Evolutionary conservation across 768 basidiomycete species (phyloP).

Genomic region (Termitomyces sp.): DNA sequence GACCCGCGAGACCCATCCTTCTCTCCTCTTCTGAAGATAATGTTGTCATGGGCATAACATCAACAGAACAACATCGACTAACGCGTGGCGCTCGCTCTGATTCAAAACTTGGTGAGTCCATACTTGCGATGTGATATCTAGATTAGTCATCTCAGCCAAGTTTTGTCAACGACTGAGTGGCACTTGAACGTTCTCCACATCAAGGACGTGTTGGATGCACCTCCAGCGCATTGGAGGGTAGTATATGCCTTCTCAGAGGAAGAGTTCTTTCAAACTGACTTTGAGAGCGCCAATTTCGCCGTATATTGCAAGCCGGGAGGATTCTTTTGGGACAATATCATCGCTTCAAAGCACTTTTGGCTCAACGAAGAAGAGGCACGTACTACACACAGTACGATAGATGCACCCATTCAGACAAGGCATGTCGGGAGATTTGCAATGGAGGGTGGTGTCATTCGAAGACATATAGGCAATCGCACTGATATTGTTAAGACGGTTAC

Average conservation of each 20-base stretch:
- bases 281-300: slow-evolving; percentile 6
- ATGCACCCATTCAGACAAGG: not conserved
- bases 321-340: slow-evolving; percentile 5
- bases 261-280: slow-evolving; percentile 8
- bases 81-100: slow-evolving; percentile 7
- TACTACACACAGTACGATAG: not conserved
- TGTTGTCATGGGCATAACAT: slow-evolving; percentile 7
- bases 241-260: slow-evolving; percentile 9
- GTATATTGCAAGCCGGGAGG: not conserved
- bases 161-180: not conserved
- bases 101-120: slow-evolving; percentile 4
- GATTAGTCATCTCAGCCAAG: not conserved
- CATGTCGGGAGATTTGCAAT: slow-evolving; percentile 4
- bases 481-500: slow-evolving; percentile 4
- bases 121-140: not conserved
- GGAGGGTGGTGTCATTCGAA: slow-evolving; percentile 6
- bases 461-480: slow-evolving; percentile 3
- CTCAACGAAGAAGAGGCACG: not conserved
- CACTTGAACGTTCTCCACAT: slow-evolving; percentile 8
- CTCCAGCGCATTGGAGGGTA: slow-evolving; percentile 1
- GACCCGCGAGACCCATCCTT: slow-evolving; percentile 5
- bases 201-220: slow-evolving; percentile 1
- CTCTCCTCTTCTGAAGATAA: slow-evolving; percentile 8
- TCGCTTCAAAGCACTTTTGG: slow-evolving; percentile 9
- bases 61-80: slow-evolving; percentile 8